Conservation (phyloP, 208 protist species). For the Acanthamoeba divionensis region DNA sequence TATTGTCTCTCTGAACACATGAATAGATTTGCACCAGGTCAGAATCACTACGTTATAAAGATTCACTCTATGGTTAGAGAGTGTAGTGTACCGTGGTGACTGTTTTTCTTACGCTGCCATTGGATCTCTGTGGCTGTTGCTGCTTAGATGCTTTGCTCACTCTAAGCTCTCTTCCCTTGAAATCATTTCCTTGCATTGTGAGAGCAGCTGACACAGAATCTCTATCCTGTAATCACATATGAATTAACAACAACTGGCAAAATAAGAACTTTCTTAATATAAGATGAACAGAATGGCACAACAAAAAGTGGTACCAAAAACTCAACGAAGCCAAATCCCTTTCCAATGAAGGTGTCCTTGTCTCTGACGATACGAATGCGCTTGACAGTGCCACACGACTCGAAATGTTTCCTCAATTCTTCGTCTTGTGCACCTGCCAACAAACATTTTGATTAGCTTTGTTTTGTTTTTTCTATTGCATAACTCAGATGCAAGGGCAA, state of each 20-base stretch:
- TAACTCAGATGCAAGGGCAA: background rate
- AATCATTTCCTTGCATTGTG: slow-evolving; percentile 4
- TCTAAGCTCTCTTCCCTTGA: slow-evolving; percentile 20
- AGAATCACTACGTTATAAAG: background rate
- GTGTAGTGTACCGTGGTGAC: background rate
- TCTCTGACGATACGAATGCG: slow-evolving; percentile 61
- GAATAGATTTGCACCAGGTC: background rate
- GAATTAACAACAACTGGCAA: background rate
- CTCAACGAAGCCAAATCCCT: slow-evolving; percentile 63
- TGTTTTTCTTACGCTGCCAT: background rate
- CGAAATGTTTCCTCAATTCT: slow-evolving; percentile 55
- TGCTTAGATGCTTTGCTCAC: slow-evolving; percentile 37
- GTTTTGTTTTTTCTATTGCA: background rate
- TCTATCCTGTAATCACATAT: background rate
- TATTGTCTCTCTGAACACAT: background rate
- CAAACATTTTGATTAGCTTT: background rate
- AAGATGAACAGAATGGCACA: background rate
- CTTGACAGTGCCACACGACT: slow-evolving; percentile 27
- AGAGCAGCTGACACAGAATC: background rate
- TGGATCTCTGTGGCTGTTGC: background rate
- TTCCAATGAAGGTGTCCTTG: slow-evolving; percentile 41
- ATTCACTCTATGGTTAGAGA: background rate
- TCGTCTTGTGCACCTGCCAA: slow-evolving; percentile 56
- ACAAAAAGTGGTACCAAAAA: background rate
- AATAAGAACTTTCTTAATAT: background rate